These are phyloP conservation scores for Phaeosphaeriaceae sp. DNA, from an alignment of 2,329 filamentous ascomycete species.

Conservation along the genomic window DNA sequence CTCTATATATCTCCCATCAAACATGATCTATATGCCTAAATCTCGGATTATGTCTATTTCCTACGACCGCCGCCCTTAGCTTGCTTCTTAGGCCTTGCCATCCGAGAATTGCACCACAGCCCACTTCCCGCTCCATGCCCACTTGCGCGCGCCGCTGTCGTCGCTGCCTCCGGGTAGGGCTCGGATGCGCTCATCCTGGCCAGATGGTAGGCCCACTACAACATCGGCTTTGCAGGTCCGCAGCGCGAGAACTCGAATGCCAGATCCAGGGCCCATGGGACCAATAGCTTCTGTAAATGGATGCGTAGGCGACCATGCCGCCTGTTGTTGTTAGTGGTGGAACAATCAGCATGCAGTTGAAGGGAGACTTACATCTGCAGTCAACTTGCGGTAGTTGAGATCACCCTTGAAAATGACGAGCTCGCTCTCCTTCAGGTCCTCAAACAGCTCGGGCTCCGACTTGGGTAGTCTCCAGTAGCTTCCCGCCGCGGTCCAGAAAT, in stretches of 20 bases:
- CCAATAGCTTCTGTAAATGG: slow-evolving; percentile 86
- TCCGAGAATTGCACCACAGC: slow-evolving; percentile 88
- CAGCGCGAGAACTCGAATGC: slow-evolving; percentile 83
- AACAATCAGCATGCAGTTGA: background rate
- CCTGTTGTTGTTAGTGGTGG: slow-evolving; percentile 54
- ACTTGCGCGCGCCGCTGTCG: slow-evolving; percentile 72
- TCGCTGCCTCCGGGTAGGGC: slow-evolving; percentile 74
- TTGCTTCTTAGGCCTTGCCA: slow-evolving; percentile 58
- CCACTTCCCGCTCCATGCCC: slow-evolving; percentile 97
- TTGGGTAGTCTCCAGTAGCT: slow-evolving; percentile 87
- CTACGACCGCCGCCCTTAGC: no score
- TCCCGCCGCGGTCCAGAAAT: slow-evolving; percentile 88
- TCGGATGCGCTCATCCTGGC: slow-evolving; percentile 82
- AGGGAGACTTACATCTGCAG: slow-evolving; percentile 74
- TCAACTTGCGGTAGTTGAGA: slow-evolving; percentile 93
- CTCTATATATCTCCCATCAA: no score
- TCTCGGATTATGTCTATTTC: no score
- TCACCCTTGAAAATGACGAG: slow-evolving; percentile 97
- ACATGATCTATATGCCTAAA: background rate
- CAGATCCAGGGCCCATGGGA: slow-evolving; percentile 80
- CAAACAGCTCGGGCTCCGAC: slow-evolving; percentile 69
- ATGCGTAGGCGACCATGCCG: slow-evolving; percentile 84
- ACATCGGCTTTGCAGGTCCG: slow-evolving; percentile 97
- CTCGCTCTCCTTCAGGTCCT: slow-evolving; percentile 82
- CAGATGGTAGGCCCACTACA: slow-evolving; percentile 83